A percentile compares a stretch with the other conserved stretches of the same genome.
phyloP scores from a whole-genome alignment of 1,284 basidiomycete genomes.

The Leccinum cinnamomeum region DNA sequence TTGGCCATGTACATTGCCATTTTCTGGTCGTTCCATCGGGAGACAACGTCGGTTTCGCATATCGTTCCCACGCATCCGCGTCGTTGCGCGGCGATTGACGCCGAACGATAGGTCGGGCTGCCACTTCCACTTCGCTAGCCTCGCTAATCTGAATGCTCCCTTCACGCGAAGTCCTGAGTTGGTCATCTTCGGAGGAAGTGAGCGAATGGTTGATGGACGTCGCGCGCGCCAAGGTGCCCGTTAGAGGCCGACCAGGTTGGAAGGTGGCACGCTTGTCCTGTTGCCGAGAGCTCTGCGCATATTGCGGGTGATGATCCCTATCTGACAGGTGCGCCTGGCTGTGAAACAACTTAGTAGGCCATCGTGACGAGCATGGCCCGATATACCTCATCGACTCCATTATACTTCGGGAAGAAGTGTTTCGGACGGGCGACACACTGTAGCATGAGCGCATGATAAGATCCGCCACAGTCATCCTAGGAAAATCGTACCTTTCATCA shows the following conservation, averaged over 20 bases:
- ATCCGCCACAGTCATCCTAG: neutral
- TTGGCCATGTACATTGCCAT: slow-evolving; percentile 38
- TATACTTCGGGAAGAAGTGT: slow-evolving; percentile 20
- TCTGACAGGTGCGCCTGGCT: slow-evolving; percentile 27
- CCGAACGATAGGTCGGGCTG: slow-evolving; percentile 17
- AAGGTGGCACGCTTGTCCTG: slow-evolving; percentile 10
- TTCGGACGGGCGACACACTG: slow-evolving; percentile 20
- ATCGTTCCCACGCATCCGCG: slow-evolving; percentile 33
- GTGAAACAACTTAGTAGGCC: slow-evolving; percentile 14
- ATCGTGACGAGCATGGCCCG: neutral
- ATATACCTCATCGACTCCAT: slow-evolving; percentile 33
- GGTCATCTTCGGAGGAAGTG: slow-evolving; percentile 35
- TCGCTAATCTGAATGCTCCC: slow-evolving; percentile 34
- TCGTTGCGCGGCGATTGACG: slow-evolving; percentile 34
- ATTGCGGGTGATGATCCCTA: slow-evolving; percentile 16
- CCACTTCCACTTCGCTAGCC: slow-evolving; percentile 29
- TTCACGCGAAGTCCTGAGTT: slow-evolving; percentile 32
- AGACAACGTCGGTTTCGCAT: slow-evolving; percentile 37
- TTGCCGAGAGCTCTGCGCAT: slow-evolving; percentile 11
- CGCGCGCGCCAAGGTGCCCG: slow-evolving; percentile 11
- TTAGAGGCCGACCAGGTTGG: slow-evolving; percentile 12
- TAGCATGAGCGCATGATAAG: slow-evolving; percentile 12
- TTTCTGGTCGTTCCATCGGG: slow-evolving; percentile 37
- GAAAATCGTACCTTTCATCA: slow-evolving; percentile 27
- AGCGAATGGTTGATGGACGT: slow-evolving; percentile 22